Evolutionary conservation across 176 grass and related monocot species (phyloP), one percentile per base, ranked within the genome.

Genomic region (Stipa capillata): DNA sequence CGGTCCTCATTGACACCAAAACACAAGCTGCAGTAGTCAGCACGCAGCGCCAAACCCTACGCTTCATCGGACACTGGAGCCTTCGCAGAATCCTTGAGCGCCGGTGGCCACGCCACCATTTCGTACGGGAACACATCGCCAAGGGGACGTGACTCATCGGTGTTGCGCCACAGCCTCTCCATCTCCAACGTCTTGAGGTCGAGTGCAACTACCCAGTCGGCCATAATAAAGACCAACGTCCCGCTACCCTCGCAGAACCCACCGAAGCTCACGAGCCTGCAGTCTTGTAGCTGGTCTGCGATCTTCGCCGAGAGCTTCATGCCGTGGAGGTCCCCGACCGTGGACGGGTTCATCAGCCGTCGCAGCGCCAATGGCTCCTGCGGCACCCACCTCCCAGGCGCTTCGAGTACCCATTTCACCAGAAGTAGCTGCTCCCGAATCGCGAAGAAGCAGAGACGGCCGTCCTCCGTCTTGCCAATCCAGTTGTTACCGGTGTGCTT

Each of bases 401-500:
- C 65, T 13, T 77, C 50, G 27, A 86, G 83, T 45, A 78, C 67
- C 79, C 79, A 87, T 18, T 29, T 59, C 23, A 24, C 54, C 1
- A 86, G 68, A 25, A 50, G 35, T 1, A 82, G 54, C 68, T 75
- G 77, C 43, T 77, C 56, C 66, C 21, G 51, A 42, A 89, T 65
- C 12, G 49, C 39, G 15, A 89, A 92, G 59, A 92, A 86, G 72
- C 86, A 89, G 39, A 92, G 69, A 29, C 42, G 55, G 28, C 17
- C 87, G 6, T 89, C 75, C 8, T 12, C 16, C 0, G 87, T 89
- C 83, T 83, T 92, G 53, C 83, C 90, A 15, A 89, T 79, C 80
- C 70, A 86, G 29, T 84, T 69, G 55, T 92, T 84, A 1, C 90
- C 70, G 4, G 25, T 10, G 62, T 70, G 52, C 25, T 87, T 36